Conservation (phyloP, 2,329 filamentous ascomycete genomes). For the Calonectria hongkongensis region DNA sequence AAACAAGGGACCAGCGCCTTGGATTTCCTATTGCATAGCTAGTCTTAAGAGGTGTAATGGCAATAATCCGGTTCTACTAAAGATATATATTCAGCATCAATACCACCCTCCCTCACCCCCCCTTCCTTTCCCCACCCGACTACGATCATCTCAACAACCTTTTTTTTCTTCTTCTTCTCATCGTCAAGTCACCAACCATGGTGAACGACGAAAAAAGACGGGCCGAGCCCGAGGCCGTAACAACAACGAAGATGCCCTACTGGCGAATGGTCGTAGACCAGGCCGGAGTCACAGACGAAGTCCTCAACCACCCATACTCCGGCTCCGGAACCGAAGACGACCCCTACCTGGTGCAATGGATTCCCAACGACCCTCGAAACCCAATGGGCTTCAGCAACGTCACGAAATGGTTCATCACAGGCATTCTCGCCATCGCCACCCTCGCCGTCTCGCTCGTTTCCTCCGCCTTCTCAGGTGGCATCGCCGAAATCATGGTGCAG, state of each 20-base stretch:
- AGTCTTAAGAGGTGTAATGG: neutral
- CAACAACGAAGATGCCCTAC: conserved; percentile 22
- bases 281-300: conserved; percentile 28
- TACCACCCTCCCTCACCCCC: too few relatives aligned
- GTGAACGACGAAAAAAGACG: conserved; percentile 10
- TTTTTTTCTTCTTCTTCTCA: neutral
- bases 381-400: conserved; percentile 26
- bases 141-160: neutral
- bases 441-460: conserved; percentile 32
- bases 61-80: neutral
- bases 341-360: conserved; percentile 31
- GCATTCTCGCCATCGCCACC: conserved; percentile 31
- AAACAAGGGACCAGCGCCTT: conserved; percentile 1
- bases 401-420: conserved; percentile 31
- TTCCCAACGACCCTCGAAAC: conserved; percentile 36
- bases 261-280: conserved; percentile 31
- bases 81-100: conserved; percentile 2
- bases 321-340: conserved; percentile 30
- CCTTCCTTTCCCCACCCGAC: neutral
- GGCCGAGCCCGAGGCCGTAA: conserved; percentile 5
- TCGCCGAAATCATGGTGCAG: conserved; percentile 11
- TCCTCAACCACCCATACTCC: conserved; percentile 28
- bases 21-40: conserved; percentile 7
- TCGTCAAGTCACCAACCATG: neutral
- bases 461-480: conserved; percentile 25